These are phyloP conservation scores for Rhodotorula sp. DNA, from an alignment of 1,284 basidiomycete species.

Conservation along the genomic window DNA sequence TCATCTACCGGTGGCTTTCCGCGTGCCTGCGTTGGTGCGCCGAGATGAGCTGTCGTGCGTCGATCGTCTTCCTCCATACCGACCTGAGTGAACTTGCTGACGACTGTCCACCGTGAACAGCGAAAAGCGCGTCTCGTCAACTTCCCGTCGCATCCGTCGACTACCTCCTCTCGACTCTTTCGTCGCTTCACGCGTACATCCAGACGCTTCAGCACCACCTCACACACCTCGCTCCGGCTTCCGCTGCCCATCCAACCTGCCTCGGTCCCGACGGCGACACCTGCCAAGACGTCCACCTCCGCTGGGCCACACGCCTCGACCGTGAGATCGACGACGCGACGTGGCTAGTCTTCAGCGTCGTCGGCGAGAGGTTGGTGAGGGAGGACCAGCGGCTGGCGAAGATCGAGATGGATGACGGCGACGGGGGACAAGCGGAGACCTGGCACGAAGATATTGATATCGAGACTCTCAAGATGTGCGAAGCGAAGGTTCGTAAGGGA, in stretches of 20 bases:
- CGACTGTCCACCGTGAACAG: neutral
- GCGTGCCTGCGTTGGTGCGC: constrained; percentile 12
- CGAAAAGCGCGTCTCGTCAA: neutral
- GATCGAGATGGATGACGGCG: neutral
- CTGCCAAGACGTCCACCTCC: constrained; percentile 14
- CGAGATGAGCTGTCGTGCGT: constrained; percentile 16
- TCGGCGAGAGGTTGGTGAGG: constrained; percentile 13
- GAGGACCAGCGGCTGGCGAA: neutral
- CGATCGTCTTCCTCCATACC: neutral
- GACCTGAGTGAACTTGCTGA: neutral
- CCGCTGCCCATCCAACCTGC: neutral
- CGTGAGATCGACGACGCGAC: constrained; percentile 19
- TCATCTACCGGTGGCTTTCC: constrained; percentile 14
- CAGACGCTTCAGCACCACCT: constrained; percentile 19
- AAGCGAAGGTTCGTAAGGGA: constrained; percentile 15
- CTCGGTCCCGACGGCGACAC: constrained; percentile 14
- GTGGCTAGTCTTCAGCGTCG: constrained; percentile 11
- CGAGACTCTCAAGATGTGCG: constrained; percentile 11
- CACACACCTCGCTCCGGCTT: neutral
- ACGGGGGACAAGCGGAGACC: neutral
- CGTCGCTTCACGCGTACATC: constrained; percentile 8
- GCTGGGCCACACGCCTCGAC: constrained; percentile 15
- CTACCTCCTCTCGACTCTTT: constrained; percentile 2
- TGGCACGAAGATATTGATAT: constrained; percentile 2
- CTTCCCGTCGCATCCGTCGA: neutral